phyloP scores from a whole-genome alignment of 345 rosid species.

The Laguncularia racemosa region DNA sequence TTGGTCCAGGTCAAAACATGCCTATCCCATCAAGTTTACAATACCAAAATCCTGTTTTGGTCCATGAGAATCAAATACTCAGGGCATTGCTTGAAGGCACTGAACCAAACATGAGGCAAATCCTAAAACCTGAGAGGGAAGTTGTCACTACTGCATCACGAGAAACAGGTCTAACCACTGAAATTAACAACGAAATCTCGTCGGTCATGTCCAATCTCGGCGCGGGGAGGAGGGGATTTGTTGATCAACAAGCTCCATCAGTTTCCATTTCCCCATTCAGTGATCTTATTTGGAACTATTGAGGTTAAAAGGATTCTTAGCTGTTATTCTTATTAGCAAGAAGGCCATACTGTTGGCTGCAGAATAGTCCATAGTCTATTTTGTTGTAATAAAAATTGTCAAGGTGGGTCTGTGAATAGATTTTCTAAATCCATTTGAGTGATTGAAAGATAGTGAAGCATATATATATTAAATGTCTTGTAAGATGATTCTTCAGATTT shows the following conservation, averaged over 20 bases:
- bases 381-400: background rate
- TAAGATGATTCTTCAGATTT: constrained; percentile 5
- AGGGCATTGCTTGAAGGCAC: constrained; percentile 38
- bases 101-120: constrained; percentile 23
- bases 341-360: background rate
- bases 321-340: background rate
- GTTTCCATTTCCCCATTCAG: constrained; percentile 30
- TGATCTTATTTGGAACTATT: constrained; percentile 63
- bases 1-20: constrained; percentile 25
- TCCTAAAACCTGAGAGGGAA: constrained; percentile 23
- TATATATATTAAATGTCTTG: background rate
- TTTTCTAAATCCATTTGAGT: constrained; percentile 16
- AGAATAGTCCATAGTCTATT: background rate
- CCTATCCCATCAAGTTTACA: constrained; percentile 20
- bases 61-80: constrained; percentile 44
- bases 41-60: constrained; percentile 21
- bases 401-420: constrained; percentile 23
- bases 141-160: constrained; percentile 41
- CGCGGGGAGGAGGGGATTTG: constrained; percentile 30
- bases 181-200: constrained; percentile 49
- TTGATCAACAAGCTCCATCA: constrained; percentile 44
- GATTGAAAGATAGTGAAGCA: constrained; percentile 16
- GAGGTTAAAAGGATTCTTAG: constrained; percentile 8
- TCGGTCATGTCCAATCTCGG: constrained; percentile 41
- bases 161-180: constrained; percentile 43